Evolutionary conservation across 1,284 basidiomycete species (phyloP), one percentile per base, ranked within the genome.

Genomic region (Naganishia sp.): DNA sequence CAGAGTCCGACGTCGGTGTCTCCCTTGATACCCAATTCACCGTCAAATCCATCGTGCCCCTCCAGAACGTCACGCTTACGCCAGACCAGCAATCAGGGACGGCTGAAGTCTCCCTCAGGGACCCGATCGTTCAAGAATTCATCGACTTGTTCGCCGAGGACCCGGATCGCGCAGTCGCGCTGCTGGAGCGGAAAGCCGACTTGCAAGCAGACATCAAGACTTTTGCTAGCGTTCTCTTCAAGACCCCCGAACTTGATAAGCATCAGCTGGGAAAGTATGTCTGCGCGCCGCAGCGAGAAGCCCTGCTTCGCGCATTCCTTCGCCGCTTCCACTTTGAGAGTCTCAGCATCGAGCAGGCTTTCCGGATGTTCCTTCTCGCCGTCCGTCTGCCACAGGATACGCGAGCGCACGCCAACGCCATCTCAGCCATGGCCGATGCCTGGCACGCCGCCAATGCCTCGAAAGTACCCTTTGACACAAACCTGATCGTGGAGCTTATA

Each of bases 391-490:
- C 91, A 17, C 76, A 82, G 28, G 85, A 86, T 51, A 71, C 86
- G 2, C 84, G 85, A 68, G 82, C 91, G 1, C 83, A 91, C 45
- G 93, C 97, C 76, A 75, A 77, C 28, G 72, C 86, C 25, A 77
- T 86, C 32, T 71, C 77, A 21, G 85, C 88, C 11, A 94, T 99
- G 75, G 90, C 93, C 7, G 84, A 85, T 69, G 85, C 90, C 31
- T 99, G 94, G 90, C 90, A 90, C 71, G 87, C 89, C 67, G 88
- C 89, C n/a, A 99, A 99, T 75, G 85, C 87, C 17, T 83, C 84
- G 52, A 83, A 85, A 41, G 85, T 93, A 28, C 84, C 88, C 2
- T 93, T 88, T 73, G 88, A 90, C 79, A 87, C 86, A 73, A 88
- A 90, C 68, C 81, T 91, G 58, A 88, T 91, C 1, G 82, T 85